Evolutionary conservation across 352 stramenopile genomes (phyloP).

Genomic region (Blastocystis hominis): DNA sequence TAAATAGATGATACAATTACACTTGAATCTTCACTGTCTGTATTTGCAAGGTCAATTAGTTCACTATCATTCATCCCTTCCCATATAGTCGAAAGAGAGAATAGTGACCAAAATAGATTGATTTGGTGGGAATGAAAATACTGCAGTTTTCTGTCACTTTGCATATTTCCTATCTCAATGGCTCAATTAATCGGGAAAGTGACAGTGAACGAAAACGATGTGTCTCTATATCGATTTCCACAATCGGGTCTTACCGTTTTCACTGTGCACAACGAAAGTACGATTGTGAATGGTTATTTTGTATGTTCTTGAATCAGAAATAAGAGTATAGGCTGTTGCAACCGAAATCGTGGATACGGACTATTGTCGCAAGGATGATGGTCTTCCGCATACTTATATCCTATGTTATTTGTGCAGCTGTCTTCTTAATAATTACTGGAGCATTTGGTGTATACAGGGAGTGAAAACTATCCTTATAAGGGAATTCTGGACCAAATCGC

Average conservation of each 20-base stretch:
- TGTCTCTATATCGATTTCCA: background rate
- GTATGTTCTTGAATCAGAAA: background rate
- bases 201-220: background rate
- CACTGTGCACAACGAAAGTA: background rate
- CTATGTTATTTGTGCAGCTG: background rate
- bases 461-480: slow-evolving; percentile 63
- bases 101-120: background rate
- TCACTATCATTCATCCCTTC: background rate
- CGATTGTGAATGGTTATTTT: slow-evolving; percentile 32
- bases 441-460: slow-evolving; percentile 64
- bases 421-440: slow-evolving; percentile 57
- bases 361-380: slow-evolving; percentile 60
- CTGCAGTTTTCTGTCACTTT: background rate
- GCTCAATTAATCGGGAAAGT: background rate
- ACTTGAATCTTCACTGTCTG: background rate
- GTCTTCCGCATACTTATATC: slow-evolving; percentile 63
- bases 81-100: background rate
- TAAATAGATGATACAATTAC: background rate
- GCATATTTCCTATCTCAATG: background rate
- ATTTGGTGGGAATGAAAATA: background rate
- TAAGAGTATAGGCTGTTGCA: background rate
- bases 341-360: slow-evolving; percentile 55
- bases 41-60: background rate
- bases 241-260: background rate
- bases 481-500: slow-evolving; percentile 65